Base-by-base conservation (phyloP, 306 rosid species). In the Lablab purpureus region DNA sequence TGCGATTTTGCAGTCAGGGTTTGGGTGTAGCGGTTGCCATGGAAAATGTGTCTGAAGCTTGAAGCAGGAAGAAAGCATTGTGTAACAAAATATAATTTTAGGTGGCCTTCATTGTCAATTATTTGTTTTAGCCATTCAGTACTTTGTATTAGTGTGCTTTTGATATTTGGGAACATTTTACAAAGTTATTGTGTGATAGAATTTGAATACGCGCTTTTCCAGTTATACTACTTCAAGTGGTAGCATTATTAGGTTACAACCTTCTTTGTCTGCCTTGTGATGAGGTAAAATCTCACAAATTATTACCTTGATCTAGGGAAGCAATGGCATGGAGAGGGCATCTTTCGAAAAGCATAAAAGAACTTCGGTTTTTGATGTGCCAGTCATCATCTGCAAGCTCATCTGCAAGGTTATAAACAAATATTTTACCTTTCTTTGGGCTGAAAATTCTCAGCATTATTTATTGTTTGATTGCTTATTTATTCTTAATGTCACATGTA, bases 331-430 rank as follows among this genome's bases (percentile, higher is more conserved):
- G 98, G 99, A 91, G 98, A 80, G 96, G 91, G 76, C 83, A 84
- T 14, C 82, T 95, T 28, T 88, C 96, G 15, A 85, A 70, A 83
- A 93, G 87, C 83, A 80, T 93, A 76, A 95, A 91, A 88, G 99
- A 95, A 92, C 89, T 95, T 50, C 88, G 98, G 67, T 80, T 95
- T 86, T 85, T 92, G 62, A 87, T 95, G 84, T 95, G 99, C 83
- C 99, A 95, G 84, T 72, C 94, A 17, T 95, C 98, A 40, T 96
- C 98, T 47, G 90, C 97, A 51, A 95, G 99, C 88, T 84, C 94
- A 4, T 17, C 96, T 37, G 65, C 97, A 87, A 95, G 98, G 99
- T 93, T 60, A 51, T 77, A n/a, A 66, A 66, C 7, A 4, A 21
- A 52, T 83, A 45, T 82, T 64, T 60, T 22, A 9, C 18, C 76